Base-by-base conservation (phyloP, 2,329 filamentous ascomycete genomes). In the Chrysoporthe austroafricana region DNA sequence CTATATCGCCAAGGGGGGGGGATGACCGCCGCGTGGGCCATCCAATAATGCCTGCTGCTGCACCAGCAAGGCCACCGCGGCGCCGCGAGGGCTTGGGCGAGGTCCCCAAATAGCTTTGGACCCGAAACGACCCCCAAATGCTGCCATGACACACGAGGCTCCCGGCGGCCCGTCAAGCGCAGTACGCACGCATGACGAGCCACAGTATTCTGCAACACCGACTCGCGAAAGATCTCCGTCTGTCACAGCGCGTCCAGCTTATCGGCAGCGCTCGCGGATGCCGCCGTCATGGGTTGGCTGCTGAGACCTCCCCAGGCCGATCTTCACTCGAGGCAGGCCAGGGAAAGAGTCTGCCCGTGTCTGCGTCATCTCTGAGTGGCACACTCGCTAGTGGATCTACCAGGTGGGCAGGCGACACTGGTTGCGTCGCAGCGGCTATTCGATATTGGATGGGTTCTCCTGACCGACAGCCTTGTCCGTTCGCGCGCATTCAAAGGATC, bases 401-500 rank as follows among this genome's bases (percentile, higher is more conserved):
- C 39, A 43, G 26, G 48, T 43, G 44, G 46, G 34, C 44, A 39
- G 36, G 18, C 46, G 44, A 36, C 46, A 39, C 34, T 50, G 32
- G 32, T 42, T 62, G 57, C 39, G 57, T 60, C 39, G 57, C 39
- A 42, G 57, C 26, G 46, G 44, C 39, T 44, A 60, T 44, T 18
- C 42, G 26, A 62, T 62, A 46, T 36, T 62, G 42, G 46, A 39
- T 64, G 57, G 52, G 32, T 62, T 58, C 36, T 58, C 36, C 26
- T 58, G 56, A 26, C 54, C 54, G 59, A 32, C 64, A 66, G 64
- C 34, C 66, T 66, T 63, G 44, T 61, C 62, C 50, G 54, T 34
- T 61, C 61, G 64, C 52, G 64, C 52, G 62, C 59, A 68, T 60
- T 58, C 62, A 68, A 18, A 62, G 62, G 59, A 69, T 63, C 52